These are phyloP conservation scores for Orbilia javanica DNA, from an alignment of 2,329 filamentous ascomycete species.

Conservation along the genomic window DNA sequence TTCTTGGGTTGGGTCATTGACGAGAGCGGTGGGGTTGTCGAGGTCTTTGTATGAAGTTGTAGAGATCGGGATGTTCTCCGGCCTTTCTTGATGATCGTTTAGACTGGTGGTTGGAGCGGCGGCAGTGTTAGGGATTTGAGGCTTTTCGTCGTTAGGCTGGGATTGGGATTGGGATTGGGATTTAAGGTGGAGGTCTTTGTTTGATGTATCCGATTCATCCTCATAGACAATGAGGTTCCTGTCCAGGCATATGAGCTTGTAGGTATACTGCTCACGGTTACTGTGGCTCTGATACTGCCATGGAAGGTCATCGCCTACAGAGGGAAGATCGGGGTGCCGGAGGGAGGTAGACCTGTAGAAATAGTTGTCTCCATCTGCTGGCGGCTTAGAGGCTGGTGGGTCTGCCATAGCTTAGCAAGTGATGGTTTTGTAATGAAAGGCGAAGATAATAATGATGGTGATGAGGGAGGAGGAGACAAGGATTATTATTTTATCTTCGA, in stretches of 20 bases:
- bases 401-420: background rate
- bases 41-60: background rate
- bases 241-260: slow-evolving; percentile 5
- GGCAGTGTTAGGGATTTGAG: background rate
- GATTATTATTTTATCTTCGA: background rate
- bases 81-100: background rate
- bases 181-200: background rate
- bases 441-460: background rate
- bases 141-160: background rate
- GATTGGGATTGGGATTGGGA: background rate
- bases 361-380: background rate
- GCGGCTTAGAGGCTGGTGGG: background rate
- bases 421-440: background rate
- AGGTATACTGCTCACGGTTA: background rate
- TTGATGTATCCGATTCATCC: background rate
- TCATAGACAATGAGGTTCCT: background rate
- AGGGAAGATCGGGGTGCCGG: background rate
- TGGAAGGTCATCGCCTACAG: background rate
- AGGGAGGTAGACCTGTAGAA: background rate
- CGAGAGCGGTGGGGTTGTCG: background rate
- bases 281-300: background rate
- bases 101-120: too few relatives aligned
- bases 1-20: background rate
- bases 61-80: background rate
- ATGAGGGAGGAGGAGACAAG: background rate